phyloP scores from a whole-genome alignment of 176 grass and related monocot genomes.

The Dendrocalamus sinicus region DNA sequence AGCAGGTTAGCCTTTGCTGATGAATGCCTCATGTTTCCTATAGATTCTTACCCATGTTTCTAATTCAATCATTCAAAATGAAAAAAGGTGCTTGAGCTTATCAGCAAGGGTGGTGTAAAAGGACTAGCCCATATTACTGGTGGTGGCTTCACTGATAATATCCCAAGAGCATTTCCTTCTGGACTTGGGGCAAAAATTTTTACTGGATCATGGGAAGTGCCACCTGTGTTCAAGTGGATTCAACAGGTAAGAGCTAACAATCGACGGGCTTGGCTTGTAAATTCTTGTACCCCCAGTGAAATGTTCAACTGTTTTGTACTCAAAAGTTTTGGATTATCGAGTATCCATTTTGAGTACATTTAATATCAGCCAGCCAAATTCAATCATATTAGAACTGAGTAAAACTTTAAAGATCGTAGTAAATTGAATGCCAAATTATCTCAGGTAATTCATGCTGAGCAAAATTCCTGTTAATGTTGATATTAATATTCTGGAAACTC shows the following conservation, averaged over 20 bases:
- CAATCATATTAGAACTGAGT: neutral
- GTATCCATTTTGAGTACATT: neutral
- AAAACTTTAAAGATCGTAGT: neutral
- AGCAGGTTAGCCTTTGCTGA: conserved; percentile 68
- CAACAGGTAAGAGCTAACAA: conserved; percentile 59
- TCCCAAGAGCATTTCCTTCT: conserved; percentile 75
- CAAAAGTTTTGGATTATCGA: neutral
- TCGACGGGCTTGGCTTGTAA: neutral
- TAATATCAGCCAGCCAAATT: neutral
- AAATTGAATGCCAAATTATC: neutral
- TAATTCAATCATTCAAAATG: conserved; percentile 23
- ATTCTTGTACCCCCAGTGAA: neutral
- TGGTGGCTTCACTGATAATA: conserved; percentile 93
- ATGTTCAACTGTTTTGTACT: neutral
- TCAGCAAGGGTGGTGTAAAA: conserved; percentile 81
- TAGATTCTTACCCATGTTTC: neutral
- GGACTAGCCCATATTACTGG: conserved; percentile 94
- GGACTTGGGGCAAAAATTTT: conserved; percentile 73
- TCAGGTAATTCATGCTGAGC: neutral
- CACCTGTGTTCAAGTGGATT: conserved; percentile 73
- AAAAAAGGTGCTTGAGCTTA: conserved; percentile 75
- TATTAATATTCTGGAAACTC: neutral
- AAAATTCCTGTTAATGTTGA: neutral
- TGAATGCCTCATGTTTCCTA: neutral
- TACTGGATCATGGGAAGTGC: conserved; percentile 71